Conservation (phyloP, 108 stramenopile species). For the Pelagomonas calceolata region DNA sequence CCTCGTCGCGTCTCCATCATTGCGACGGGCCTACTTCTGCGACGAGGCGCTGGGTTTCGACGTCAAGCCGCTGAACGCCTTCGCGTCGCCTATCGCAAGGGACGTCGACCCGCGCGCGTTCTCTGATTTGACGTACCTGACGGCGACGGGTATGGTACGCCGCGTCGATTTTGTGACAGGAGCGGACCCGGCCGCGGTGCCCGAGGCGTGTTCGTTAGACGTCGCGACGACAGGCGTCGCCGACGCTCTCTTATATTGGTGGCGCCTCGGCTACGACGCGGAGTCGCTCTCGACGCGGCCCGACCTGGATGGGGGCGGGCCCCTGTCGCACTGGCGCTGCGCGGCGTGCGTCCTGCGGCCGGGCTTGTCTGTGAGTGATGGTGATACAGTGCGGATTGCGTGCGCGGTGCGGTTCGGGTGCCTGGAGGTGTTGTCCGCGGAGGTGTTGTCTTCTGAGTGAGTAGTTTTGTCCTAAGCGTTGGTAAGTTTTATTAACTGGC, state of each 20-base stretch:
- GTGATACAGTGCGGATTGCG: neutral
- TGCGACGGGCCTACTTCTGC: neutral
- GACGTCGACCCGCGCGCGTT: neutral
- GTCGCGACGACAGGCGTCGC: neutral
- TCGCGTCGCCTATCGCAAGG: neutral
- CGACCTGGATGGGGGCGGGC: neutral
- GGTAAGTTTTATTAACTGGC: too few relatives aligned
- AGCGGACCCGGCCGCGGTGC: too few relatives aligned
- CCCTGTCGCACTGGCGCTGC: neutral
- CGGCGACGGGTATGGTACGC: neutral
- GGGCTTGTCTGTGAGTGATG: neutral
- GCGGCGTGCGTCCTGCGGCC: neutral
- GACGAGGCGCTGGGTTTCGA: neutral
- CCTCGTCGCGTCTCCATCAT: neutral
- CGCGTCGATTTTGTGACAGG: neutral
- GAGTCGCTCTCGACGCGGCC: neutral
- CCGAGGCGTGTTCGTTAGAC: neutral
- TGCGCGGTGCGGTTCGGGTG: neutral
- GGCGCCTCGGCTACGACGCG: neutral
- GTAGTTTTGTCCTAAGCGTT: too few relatives aligned
- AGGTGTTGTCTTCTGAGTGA: too few relatives aligned
- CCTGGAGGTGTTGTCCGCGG: neutral
- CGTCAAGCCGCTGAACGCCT: neutral
- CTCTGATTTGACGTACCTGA: neutral
- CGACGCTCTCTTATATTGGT: neutral